Evolutionary conservation across 139 green algal genomes (phyloP), one percentile per base, ranked within the genome.

Genomic region (Tetraselmis striata): DNA sequence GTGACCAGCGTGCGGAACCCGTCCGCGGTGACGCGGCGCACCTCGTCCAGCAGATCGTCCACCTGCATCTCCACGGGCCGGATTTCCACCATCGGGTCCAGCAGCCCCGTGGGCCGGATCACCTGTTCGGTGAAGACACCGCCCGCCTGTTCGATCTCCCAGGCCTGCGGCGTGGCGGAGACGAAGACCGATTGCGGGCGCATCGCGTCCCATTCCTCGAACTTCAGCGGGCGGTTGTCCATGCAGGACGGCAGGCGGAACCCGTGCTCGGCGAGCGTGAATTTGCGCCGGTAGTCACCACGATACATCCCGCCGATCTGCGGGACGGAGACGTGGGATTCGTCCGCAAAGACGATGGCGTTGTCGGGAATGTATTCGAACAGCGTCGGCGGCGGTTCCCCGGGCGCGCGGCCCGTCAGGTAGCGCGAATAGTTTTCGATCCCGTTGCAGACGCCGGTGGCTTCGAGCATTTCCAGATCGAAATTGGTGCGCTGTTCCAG

Each of bases 391-490:
- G 84, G 84, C 0, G 78, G 81, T 30, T 74, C 32, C 27, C 80
- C 84, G 1, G 79, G 28, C 11, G 28, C 58, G 5, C 78, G n/a
- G 1, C 84, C 81, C 1, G 45, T 30, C 2, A 88, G 31, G 30
- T 84, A 78, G 29, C 81, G 31, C 27, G 32, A 81, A 77, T 88
- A 88, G 45, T 88, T 84, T 77, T 88, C 84, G 59, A 84, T 80
- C 0, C 84, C 84, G 26, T 81, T 80, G 30, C 84, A 67, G 45
- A 67, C 5, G 5, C 18, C 45, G 5, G 5, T 67, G 11, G 5
- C 11, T 67, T 18, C 11, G 5, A 88, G 59, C 29, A 82, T 32
- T 30, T 81, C 78, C 2, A 88, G n/a, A 59, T 88, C 84, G 26
- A 29, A 74, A 26, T 59, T 59, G 2, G 29, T 59, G 1, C 81